Base-by-base conservation (phyloP, 129 eudicot species). In the Lactuca sativa region DNA sequence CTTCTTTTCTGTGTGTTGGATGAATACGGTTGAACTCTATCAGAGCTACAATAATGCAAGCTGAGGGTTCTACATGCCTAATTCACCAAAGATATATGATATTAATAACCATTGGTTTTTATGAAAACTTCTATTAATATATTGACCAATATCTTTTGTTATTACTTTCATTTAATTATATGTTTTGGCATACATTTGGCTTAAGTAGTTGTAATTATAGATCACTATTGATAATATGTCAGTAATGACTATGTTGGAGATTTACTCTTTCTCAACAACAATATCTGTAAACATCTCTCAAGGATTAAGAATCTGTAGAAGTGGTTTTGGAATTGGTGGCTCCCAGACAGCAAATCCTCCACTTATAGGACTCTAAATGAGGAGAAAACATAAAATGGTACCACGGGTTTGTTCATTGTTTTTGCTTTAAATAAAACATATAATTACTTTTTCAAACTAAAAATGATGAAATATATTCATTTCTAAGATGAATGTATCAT, bases 51-150 rank as follows among this genome's bases (percentile, higher is more conserved):
- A 70, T 43, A 33, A 70, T 57, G 8, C 66, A 40, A 6, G 64
- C 75, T 5, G 75, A 57, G 65, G 37, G 17, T 25, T 70, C 75
- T 4, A 70, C 21, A 43, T 65, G 70, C 87, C 87, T 83, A 48
- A 47, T 56, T 13, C 4, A 33, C 11, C 30, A 4, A 57, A 57
- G 25, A 25, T 25, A 9, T 25, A n/a, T 25, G 25, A 25, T 25
- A 37, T 25, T 25, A n/a, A n/a, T n/a, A n/a, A n/a, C n/a, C n/a
- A n/a, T n/a, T n/a, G n/a, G n/a, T n/a, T n/a, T n/a, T n/a, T n/a
- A n/a, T n/a, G n/a, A n/a, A n/a, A n/a, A n/a, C n/a, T n/a, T n/a
- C n/a, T n/a, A n/a, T n/a, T n/a, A n/a, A n/a, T n/a, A n/a, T n/a
- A n/a, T n/a, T n/a, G n/a, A n/a, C n/a, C n/a, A 25, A 34, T 15